Conservation (phyloP, 495 filamentous ascomycete genomes). For the Penicillium malachiteum region DNA sequence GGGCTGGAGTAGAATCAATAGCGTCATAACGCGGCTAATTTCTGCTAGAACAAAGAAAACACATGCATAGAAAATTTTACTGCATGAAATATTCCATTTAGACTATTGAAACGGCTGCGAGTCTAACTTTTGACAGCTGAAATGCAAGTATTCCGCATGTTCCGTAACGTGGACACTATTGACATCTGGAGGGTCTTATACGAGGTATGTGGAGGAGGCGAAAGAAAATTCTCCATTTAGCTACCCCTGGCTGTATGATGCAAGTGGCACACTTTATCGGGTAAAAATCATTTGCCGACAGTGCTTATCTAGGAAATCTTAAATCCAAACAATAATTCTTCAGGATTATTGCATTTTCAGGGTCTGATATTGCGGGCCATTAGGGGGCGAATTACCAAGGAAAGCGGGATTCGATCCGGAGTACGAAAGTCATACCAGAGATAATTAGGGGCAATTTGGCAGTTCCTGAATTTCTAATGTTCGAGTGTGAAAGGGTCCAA, state of each 20-base stretch:
- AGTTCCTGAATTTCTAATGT: neutral
- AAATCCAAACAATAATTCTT: neutral
- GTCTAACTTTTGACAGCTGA: neutral
- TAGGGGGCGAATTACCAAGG: neutral
- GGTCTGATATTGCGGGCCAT: neutral
- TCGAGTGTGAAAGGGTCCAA: neutral
- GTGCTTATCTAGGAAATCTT: slow-evolving; percentile 1
- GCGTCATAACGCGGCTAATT: too few relatives aligned
- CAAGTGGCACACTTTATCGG: slow-evolving; percentile 7
- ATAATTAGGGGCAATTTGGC: neutral
- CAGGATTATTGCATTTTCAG: neutral
- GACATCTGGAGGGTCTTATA: neutral
- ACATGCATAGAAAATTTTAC: neutral
- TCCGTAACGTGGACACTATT: neutral
- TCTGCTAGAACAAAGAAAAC: neutral
- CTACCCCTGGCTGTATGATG: slow-evolving; percentile 4
- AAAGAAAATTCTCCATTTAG: neutral
- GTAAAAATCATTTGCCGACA: neutral
- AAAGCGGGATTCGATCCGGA: neutral
- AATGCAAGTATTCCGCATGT: neutral
- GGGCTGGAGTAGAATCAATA: too few relatives aligned
- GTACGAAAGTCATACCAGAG: too few relatives aligned
- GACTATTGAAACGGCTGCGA: neutral
- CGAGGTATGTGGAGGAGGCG: neutral
- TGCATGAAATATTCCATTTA: neutral